These are phyloP conservation scores for Acacia confusa DNA, from an alignment of 306 rosid species.

Conservation along the genomic window DNA sequence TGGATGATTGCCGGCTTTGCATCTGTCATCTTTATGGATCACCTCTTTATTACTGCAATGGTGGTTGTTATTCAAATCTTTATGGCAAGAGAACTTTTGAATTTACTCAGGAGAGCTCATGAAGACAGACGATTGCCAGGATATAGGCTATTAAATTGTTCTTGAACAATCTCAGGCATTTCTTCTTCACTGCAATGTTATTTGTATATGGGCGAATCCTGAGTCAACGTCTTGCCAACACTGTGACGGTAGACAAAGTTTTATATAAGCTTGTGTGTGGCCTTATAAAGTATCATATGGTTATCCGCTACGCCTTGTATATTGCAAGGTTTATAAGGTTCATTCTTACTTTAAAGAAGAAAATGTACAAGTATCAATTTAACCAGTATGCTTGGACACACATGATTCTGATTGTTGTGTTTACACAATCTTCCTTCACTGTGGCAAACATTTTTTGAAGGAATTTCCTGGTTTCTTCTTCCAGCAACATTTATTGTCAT, in stretches of 20 bases:
- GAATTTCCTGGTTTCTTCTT: constrained; percentile 99
- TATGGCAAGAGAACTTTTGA: constrained; percentile 94
- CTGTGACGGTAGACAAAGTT: constrained; percentile 78
- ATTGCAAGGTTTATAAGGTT: constrained; percentile 98
- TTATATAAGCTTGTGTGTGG: constrained; percentile 74
- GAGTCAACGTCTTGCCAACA: constrained; percentile 86
- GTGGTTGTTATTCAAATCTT: constrained; percentile 92
- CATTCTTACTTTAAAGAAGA: constrained; percentile 94
- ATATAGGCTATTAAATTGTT: constrained; percentile 80
- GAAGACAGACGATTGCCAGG: constrained; percentile 93
- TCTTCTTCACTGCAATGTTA: constrained; percentile 95
- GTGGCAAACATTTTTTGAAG: constrained; percentile 98
- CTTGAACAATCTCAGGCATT: constrained; percentile 69
- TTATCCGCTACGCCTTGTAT: constrained; percentile 80
- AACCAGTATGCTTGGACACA: constrained; percentile 99
- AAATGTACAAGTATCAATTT: constrained; percentile 98
- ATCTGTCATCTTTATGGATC: constrained; percentile 75
- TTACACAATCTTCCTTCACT: constrained; percentile 92
- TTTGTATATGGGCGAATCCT: constrained; percentile 97
- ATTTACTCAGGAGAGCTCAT: constrained; percentile 81
- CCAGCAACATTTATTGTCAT: constrained; percentile 94
- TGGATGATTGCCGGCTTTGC: constrained; percentile 99
- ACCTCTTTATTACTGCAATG: constrained; percentile 90
- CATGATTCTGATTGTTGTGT: constrained; percentile 94
- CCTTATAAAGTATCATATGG: constrained; percentile 91